Evolutionary conservation across 1,284 basidiomycete species (phyloP), one percentile per base, ranked within the genome.

Genomic region (Papiliotrema laurentii): DNA sequence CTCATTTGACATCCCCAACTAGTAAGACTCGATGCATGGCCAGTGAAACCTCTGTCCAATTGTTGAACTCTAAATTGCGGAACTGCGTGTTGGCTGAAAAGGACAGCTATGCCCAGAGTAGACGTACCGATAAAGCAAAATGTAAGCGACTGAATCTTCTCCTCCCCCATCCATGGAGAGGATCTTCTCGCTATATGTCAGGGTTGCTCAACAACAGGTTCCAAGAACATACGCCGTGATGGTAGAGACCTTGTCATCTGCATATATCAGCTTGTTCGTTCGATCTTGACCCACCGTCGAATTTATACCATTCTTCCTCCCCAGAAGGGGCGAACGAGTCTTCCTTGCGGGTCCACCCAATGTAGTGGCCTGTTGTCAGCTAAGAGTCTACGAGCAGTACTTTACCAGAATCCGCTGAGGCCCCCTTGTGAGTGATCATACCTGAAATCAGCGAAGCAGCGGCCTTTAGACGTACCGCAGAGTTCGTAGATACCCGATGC

Each of bases 401-500:
- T 63, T 48, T 45, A 59, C 72, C 93, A 0, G 88, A 84, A 66
- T 97, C 92, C 0, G 94, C 92, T 0, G 86, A 87, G 0, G 91
- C 84, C 16, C 96, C 96, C 70, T 98, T 98, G 80, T 97, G 94
- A 24, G 92, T 96, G 14, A 99, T 85, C 64, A 98, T 88, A 1
- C 85, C 89, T 89, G 61, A 31, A 31, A 22, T 59, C 46, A 39
- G 39, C 26, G 13, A n/a, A 7, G 10, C 34, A 36, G 14, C 9
- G 14, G 21, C 35, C 18, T 30, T 22, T 19, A 11, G 14, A 65
- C 72, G 56, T 44, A 73, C 72, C 73, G 41, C 65, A 70, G 3
- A 74, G 59, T 53, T 75, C 73, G 46, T 75, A 75, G 45, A 75
- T 50, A 3, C 65, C 72, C 11, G 67, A 66, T 10, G 56, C 39